phyloP scores from a whole-genome alignment of 257 asterid species.

The Cruciata laevipes region DNA sequence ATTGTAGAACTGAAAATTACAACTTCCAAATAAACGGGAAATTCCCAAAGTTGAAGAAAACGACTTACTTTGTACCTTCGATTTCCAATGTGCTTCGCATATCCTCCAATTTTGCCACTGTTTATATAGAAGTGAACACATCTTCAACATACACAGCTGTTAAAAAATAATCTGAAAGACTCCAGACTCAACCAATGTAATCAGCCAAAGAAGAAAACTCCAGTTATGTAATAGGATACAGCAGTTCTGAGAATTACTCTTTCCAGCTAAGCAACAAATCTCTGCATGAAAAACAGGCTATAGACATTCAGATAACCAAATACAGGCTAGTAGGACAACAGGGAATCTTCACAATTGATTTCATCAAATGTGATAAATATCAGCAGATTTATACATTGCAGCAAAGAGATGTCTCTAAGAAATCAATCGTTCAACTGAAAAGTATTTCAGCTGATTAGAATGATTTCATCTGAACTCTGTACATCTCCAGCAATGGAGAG shows the following conservation, averaged over 20 bases:
- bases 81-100: neutral
- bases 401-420: constrained; percentile 39
- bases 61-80: neutral
- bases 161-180: neutral
- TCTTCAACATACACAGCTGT: neutral
- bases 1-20: neutral
- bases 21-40: neutral
- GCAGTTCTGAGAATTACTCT: neutral
- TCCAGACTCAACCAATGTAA: neutral
- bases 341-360: constrained; percentile 39
- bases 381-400: constrained; percentile 60
- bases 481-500: constrained; percentile 64
- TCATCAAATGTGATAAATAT: constrained; percentile 48
- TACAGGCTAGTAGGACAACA: constrained; percentile 25
- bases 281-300: constrained; percentile 16
- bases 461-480: constrained; percentile 45
- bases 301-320: constrained; percentile 28
- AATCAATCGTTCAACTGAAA: constrained; percentile 52
- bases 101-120: neutral
- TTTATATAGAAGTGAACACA: neutral
- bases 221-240: neutral
- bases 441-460: constrained; percentile 47
- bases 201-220: neutral
- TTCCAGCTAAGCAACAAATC: constrained; percentile 11
- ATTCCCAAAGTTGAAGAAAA: constrained; percentile 4